Evolutionary conservation across 495 filamentous ascomycete species (phyloP).

Genomic region (Pyronema domesticum): DNA sequence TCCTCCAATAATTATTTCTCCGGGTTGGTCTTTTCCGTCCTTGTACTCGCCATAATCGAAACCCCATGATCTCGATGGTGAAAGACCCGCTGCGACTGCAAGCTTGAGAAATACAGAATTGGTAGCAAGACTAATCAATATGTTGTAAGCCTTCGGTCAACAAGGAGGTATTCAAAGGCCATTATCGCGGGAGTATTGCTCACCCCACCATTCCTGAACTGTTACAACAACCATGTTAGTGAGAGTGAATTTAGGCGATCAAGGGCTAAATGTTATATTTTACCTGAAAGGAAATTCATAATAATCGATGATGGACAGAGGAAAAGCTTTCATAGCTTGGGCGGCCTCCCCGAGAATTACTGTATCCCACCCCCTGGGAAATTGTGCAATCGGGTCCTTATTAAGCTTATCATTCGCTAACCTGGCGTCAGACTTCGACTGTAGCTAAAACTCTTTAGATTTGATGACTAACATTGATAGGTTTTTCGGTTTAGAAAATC

Average conservation of each 20-base stretch:
- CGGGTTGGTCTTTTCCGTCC: background rate
- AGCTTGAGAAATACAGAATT: conserved; percentile 16
- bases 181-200: background rate
- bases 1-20: conserved; percentile 18
- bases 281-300: conserved; percentile 21
- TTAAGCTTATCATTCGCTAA: background rate
- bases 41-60: conserved; percentile 15
- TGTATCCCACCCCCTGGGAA: conserved; percentile 18
- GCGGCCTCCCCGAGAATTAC: conserved; percentile 1
- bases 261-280: background rate
- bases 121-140: conserved; percentile 8
- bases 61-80: conserved; percentile 15
- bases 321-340: background rate
- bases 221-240: background rate
- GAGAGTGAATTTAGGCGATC: background rate
- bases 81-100: conserved; percentile 2
- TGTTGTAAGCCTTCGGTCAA: background rate
- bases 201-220: conserved; percentile 15
- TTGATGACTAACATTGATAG: conserved; percentile 7
- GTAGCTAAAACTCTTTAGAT: background rate
- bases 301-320: conserved; percentile 14
- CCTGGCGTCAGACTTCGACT: background rate
- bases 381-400: conserved; percentile 12
- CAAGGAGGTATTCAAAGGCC: background rate
- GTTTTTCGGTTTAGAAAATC: conserved; percentile 15